Percentiles rank a stretch among this genome's conserved stretches.
These are phyloP conservation scores for Populus deltoides DNA, from an alignment of 345 rosid species.

Conservation along the genomic window DNA sequence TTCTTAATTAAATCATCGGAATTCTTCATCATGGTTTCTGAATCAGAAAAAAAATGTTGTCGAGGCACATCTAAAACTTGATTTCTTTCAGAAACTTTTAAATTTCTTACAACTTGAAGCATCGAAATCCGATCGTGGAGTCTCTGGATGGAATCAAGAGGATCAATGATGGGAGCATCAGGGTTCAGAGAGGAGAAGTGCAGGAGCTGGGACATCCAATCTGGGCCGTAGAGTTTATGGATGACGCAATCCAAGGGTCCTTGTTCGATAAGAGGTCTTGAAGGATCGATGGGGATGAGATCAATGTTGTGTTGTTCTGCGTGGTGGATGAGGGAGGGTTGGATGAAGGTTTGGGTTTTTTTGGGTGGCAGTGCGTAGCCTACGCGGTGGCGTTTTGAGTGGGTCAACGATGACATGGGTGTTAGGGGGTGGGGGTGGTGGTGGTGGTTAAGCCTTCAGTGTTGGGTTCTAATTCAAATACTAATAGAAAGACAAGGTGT, in stretches of 20 bases:
- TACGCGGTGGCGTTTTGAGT: constrained; percentile 20
- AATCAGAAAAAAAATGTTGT: constrained; percentile 27
- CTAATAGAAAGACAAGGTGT: too few species aligned
- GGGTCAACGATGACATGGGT: background rate
- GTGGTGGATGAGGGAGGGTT: constrained; percentile 44
- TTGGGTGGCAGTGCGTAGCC: constrained; percentile 57
- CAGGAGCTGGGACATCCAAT: constrained; percentile 47
- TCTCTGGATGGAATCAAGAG: constrained; percentile 38
- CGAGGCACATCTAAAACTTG: constrained; percentile 35
- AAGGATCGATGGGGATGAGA: constrained; percentile 3
- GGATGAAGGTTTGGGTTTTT: constrained; percentile 45
- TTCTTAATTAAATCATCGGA: constrained; percentile 25
- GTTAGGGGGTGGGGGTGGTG: too few species aligned
- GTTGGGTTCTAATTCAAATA: too few species aligned
- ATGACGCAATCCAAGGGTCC: constrained; percentile 59
- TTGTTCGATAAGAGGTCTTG: constrained; percentile 43
- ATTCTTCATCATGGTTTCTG: too few species aligned
- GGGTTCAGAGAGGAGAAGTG: constrained; percentile 40
- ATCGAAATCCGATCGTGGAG: constrained; percentile 22
- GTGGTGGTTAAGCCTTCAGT: too few species aligned
- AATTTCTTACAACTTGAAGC: constrained; percentile 48
- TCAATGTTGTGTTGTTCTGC: constrained; percentile 40
- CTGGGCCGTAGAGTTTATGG: constrained; percentile 50
- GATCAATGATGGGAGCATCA: constrained; percentile 46
- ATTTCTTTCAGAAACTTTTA: constrained; percentile 21